These are phyloP conservation scores for Acer negundo DNA, from an alignment of 345 rosid species.

Conservation along the genomic window DNA sequence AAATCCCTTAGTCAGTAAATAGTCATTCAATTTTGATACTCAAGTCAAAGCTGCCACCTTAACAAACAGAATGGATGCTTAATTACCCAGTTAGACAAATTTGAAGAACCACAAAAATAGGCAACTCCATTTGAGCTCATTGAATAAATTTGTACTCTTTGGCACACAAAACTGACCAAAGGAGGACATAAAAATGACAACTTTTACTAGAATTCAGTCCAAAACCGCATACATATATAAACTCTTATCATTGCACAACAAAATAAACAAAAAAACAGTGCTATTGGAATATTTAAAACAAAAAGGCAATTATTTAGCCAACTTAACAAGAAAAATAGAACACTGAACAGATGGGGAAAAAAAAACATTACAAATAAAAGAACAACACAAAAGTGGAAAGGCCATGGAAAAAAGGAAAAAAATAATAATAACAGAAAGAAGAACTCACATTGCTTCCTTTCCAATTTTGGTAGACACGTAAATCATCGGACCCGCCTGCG, in stretches of 20 bases:
- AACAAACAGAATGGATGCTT: neutral
- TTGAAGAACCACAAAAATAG: neutral
- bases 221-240: neutral
- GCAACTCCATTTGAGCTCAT: neutral
- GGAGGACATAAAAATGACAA: neutral
- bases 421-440: neutral
- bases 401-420: neutral
- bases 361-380: neutral
- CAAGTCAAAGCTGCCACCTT: neutral
- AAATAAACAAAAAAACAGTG: neutral
- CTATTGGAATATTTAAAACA: neutral
- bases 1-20: neutral
- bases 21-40: neutral
- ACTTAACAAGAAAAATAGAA: slow-evolving; percentile 6
- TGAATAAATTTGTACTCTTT: too few species aligned
- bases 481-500: slow-evolving; percentile 52
- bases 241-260: neutral
- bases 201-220: neutral
- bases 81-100: neutral
- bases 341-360: neutral
- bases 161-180: neutral
- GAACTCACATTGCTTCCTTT: slow-evolving; percentile 88
- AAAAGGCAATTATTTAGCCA: slow-evolving; percentile 10
- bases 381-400: neutral
- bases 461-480: slow-evolving; percentile 83